Evolutionary conservation across 2,329 filamentous ascomycete genomes (phyloP).

Genomic region (Neopestalotiopsis rosae): DNA sequence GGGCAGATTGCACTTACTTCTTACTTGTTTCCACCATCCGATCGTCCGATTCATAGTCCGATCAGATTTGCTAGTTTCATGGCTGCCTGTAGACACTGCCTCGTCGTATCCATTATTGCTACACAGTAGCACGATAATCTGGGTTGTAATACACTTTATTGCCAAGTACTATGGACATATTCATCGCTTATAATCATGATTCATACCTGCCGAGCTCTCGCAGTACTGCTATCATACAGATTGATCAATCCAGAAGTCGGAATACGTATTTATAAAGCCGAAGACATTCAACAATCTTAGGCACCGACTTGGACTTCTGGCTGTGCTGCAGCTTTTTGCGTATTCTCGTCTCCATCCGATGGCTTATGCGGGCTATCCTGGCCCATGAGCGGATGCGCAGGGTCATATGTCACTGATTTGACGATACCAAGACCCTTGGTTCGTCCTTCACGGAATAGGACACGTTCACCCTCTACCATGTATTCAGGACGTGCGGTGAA

Average conservation of each 20-base stretch:
- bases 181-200: not conserved
- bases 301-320: not conserved
- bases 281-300: not conserved
- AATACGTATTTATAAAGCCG: not conserved
- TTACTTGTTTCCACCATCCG: not conserved
- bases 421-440: constrained; percentile 97
- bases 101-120: no score
- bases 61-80: no score
- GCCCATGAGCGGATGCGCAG: constrained; percentile 49
- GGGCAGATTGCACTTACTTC: not conserved
- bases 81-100: no score
- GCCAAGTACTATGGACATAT: not conserved
- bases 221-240: not conserved
- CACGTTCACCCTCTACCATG: constrained; percentile 82
- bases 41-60: not conserved
- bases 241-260: not conserved
- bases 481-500: constrained; percentile 97
- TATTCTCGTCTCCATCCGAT: not conserved
- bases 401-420: constrained; percentile 88
- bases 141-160: not conserved
- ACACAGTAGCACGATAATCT: no score
- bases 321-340: not conserved
- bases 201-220: not conserved
- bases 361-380: not conserved
- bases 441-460: constrained; percentile 91